Base-by-base conservation (phyloP, 352 stramenopile species). In the Elongisporangium anandrum region DNA sequence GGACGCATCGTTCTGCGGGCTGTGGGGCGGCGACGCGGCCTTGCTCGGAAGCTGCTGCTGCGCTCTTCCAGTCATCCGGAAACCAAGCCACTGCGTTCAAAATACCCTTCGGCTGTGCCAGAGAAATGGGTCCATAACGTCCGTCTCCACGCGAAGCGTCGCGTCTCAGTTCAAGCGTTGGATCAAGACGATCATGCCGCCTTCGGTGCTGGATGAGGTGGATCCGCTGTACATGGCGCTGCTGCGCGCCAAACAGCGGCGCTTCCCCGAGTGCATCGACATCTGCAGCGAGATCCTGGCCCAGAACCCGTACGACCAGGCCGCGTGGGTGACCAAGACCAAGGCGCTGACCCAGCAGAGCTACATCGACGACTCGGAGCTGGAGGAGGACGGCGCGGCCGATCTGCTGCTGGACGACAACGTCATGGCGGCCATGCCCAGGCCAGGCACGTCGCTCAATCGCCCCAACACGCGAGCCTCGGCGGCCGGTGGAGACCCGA, bases 361-460 rank as follows among this genome's bases (percentile, higher is more conserved):
- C 58, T 97, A 79, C 71, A 81, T 98, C 38, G 92, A 98, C 70
- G 92, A 98, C 69, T 96, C 89, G 52, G 91, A 97, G 62, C 80
- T 97, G 52, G 89, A 97, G 60, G 90, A 97, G 47, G 81, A 97
- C 65, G 91, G 91, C 57, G 85, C 92, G 1, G 90, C 88, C 0
- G 92, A 98, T 50, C 56, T 97, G 55, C 73, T 98, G n/a, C 77
- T 98, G 69, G 92, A 98, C 62, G 92, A 97, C 65, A 96, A 97
- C 68, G 91, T 87, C 58, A 92, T 95, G 58, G 88, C 91, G 12
- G 73, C 85, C 10, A 87, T 96, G 72, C 90, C 92, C 13, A 77
- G 81, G 2, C 92, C 92, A 0, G 90, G 89, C 8, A 98, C 92
- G 26, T 97, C 89, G 9, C 77, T 98, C 41, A 93, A 90, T 53